phyloP scores from a whole-genome alignment of 129 eudicot genomes.

The Smallanthus sonchifolius region DNA sequence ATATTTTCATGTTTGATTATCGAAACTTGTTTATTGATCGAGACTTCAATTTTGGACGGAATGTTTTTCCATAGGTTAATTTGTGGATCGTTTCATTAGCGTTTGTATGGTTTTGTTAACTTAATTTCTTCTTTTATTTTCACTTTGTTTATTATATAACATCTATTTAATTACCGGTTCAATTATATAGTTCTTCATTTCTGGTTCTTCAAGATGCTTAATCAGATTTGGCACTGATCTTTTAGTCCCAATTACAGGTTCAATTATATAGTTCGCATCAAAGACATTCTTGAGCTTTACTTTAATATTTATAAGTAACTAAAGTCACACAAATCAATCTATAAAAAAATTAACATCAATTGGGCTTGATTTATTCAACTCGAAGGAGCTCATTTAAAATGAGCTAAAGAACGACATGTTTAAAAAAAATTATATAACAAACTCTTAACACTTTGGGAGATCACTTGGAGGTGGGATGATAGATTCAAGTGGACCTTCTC shows the following conservation, averaged over 20 bases:
- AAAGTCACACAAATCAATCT: conserved; percentile 19
- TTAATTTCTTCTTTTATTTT: background rate
- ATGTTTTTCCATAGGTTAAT: conserved; percentile 9
- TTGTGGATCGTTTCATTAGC: conserved; percentile 21
- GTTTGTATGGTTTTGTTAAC: background rate
- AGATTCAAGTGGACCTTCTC: conserved; percentile 66
- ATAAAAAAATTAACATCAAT: background rate
- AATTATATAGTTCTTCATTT: too few species aligned
- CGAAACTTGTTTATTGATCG: background rate
- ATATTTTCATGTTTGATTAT: background rate
- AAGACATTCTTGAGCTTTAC: conserved; percentile 1
- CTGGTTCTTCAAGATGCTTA: too few species aligned
- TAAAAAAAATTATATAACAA: background rate
- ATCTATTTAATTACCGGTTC: too few species aligned
- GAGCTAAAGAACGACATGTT: conserved; percentile 18
- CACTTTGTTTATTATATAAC: background rate
- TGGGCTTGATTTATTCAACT: conserved; percentile 30
- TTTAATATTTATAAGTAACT: conserved; percentile 1
- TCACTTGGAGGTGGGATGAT: conserved; percentile 67
- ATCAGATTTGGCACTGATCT: too few species aligned
- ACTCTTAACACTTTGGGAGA: conserved; percentile 56
- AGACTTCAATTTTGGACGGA: background rate
- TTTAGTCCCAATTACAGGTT: too few species aligned
- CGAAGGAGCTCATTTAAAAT: conserved; percentile 28
- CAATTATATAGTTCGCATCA: background rate